Evolutionary conservation across 176 grass and related monocot species (phyloP).

Genomic region (Carex littledalei): DNA sequence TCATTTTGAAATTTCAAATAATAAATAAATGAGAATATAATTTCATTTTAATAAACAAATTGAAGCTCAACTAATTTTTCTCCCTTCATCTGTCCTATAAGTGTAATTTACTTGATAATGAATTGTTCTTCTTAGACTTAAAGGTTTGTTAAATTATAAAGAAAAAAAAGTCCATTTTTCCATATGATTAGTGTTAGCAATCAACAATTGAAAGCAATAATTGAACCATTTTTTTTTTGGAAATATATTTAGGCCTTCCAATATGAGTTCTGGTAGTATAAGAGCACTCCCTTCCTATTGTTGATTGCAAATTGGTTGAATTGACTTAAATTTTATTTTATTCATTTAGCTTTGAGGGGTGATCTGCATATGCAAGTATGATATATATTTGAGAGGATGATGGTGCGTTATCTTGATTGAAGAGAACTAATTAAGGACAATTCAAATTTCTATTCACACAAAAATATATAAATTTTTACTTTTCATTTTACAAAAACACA

Average conservation of each 20-base stretch:
- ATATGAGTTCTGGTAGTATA: neutral
- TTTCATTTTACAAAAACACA: neutral
- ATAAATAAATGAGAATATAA: neutral
- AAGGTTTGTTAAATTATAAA: no score
- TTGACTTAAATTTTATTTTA: neutral
- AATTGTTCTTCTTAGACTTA: no score
- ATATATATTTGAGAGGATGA: neutral
- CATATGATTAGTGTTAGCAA: neutral
- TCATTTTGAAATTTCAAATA: neutral
- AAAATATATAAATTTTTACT: neutral
- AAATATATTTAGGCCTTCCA: neutral
- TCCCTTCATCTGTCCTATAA: neutral
- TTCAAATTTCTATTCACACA: neutral
- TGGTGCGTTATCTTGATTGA: neutral
- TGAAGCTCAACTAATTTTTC: neutral
- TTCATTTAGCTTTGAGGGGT: neutral
- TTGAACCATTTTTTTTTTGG: neutral
- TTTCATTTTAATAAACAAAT: neutral
- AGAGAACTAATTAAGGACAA: neutral
- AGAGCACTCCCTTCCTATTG: neutral
- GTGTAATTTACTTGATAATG: neutral
- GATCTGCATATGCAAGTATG: neutral
- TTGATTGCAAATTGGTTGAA: neutral
- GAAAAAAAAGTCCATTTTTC: neutral
- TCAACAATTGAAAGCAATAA: constrained; percentile 2